phyloP scores from a whole-genome alignment of 257 asterid species.

The Mitragyna speciosa region DNA sequence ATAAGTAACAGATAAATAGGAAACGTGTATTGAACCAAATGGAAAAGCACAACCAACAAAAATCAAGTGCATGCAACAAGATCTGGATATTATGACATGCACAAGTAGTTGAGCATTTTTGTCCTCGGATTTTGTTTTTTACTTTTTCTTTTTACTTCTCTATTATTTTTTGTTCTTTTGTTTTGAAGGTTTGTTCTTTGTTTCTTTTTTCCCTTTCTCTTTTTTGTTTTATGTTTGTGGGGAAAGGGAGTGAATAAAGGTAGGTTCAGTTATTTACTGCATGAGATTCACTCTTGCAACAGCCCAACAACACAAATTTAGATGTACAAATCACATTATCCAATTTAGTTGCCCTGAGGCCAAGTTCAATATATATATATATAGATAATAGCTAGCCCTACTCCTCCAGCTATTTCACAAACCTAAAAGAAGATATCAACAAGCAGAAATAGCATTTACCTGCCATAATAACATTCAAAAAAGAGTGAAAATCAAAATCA shows the following conservation, averaged over 20 bases:
- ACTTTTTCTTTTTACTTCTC: neutral
- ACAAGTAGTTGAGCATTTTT: neutral
- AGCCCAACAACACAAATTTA: neutral
- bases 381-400: neutral
- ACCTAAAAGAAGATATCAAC: neutral
- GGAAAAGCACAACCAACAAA: slow-evolving; percentile 8
- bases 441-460: neutral
- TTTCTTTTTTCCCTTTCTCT: neutral
- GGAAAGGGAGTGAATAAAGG: neutral
- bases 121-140: neutral
- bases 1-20: slow-evolving; percentile 11
- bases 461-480: neutral
- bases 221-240: neutral
- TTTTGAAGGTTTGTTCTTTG: too few species aligned
- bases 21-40: slow-evolving; percentile 18
- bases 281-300: neutral
- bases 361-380: too few species aligned
- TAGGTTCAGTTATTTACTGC: neutral
- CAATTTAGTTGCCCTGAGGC: neutral
- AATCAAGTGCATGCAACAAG: neutral
- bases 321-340: neutral
- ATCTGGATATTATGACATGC: neutral
- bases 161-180: neutral
- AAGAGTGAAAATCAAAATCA: neutral
- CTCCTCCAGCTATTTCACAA: neutral